These are phyloP conservation scores for Pichia phayaonensis DNA, from an alignment of 805 yeast species.

Conservation along the genomic window DNA sequence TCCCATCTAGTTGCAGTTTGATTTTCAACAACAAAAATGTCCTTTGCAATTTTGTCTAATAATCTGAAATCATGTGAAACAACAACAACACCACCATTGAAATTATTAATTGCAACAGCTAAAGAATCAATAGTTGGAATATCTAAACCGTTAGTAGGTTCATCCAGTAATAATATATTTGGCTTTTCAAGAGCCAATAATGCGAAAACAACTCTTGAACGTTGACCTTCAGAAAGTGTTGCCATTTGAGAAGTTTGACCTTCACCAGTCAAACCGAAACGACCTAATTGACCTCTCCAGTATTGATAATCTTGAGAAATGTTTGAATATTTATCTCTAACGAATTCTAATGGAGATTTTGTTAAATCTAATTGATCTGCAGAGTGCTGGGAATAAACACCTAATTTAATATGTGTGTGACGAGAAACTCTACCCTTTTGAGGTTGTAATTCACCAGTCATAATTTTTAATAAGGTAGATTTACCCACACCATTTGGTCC, in stretches of 20 bases:
- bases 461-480: slow-evolving; percentile 88
- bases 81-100: slow-evolving; percentile 97
- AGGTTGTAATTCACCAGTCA: slow-evolving; percentile 90
- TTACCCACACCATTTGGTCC: slow-evolving; percentile 99
- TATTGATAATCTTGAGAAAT: slow-evolving; percentile 97
- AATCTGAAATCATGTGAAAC: slow-evolving; percentile 99
- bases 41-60: slow-evolving; percentile 94
- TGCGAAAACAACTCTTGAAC: slow-evolving; percentile 98
- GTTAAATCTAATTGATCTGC: slow-evolving; percentile 96
- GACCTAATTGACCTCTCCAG: slow-evolving; percentile 96
- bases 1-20: slow-evolving; percentile 97
- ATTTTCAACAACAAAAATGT: slow-evolving; percentile 92
- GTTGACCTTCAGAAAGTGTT: slow-evolving; percentile 96
- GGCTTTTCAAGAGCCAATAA: slow-evolving; percentile 92
- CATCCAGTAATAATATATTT: slow-evolving; percentile 90
- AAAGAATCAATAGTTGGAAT: slow-evolving; percentile 96
- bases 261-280: slow-evolving; percentile 98
- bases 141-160: slow-evolving; percentile 99
- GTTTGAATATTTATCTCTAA: slow-evolving; percentile 83
- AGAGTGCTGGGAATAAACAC: slow-evolving; percentile 98
- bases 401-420: slow-evolving; percentile 95
- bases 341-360: slow-evolving; percentile 92
- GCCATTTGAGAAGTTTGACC: slow-evolving; percentile 99
- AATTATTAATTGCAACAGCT: slow-evolving; percentile 90
- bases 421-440: slow-evolving; percentile 94